phyloP scores from a whole-genome alignment of 495 filamentous ascomycete genomes.

The Friedmanniomyces endolithicus region DNA sequence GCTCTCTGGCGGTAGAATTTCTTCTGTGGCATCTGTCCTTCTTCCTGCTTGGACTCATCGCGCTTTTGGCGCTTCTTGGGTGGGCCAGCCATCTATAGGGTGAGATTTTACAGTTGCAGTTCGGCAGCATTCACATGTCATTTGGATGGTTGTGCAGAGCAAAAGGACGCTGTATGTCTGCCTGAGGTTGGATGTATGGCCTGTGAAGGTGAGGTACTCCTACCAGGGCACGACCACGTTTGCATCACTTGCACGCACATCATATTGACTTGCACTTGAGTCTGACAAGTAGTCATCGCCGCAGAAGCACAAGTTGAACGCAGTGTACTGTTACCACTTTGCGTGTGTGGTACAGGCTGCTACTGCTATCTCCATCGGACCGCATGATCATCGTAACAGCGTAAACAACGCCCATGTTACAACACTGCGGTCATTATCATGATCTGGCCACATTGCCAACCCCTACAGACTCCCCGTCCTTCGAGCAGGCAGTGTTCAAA shows the following conservation, averaged over 20 bases:
- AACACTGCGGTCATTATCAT: neutral
- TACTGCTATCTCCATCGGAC: neutral
- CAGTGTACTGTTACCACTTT: no score
- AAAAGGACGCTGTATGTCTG: neutral
- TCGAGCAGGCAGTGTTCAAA: no score
- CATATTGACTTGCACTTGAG: no score
- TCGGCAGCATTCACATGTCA: neutral
- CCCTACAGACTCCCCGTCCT: no score
- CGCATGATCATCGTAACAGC: neutral
- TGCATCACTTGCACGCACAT: no score
- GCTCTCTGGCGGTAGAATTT: constrained; percentile 93
- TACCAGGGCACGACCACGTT: no score
- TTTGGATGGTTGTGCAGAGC: neutral
- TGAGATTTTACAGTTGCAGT: neutral
- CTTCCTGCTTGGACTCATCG: constrained; percentile 52
- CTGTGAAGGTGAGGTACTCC: no score
- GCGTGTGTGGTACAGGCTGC: no score
- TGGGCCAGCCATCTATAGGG: constrained; percentile 37
- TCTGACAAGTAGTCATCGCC: no score
- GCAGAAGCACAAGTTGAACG: no score
- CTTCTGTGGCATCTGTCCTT: constrained; percentile 12
- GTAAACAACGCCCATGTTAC: neutral
- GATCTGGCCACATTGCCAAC: no score
- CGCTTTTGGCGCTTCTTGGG: constrained; percentile 60
- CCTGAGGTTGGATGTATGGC: no score